A percentile compares a stretch with the other conserved stretches of the same genome.
These are phyloP conservation scores for Globisporangium alternatum DNA, from an alignment of 352 stramenopile species.

Conservation along the genomic window DNA sequence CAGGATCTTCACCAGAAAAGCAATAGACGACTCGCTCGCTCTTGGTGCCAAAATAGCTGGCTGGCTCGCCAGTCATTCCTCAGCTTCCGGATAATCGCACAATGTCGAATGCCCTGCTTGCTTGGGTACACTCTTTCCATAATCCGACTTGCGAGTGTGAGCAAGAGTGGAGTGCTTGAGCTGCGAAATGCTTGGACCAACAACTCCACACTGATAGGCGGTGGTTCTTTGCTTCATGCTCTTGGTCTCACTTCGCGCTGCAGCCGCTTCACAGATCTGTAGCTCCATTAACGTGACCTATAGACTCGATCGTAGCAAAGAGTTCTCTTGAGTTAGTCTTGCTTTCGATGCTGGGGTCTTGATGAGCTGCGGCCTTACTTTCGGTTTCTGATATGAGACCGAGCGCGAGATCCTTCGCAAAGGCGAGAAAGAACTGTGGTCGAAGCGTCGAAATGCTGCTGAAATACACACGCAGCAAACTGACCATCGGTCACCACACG, in stretches of 20 bases:
- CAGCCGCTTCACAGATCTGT: too few species aligned
- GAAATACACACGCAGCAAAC: background rate
- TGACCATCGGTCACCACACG: slow-evolving; percentile 23
- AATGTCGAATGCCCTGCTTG: background rate
- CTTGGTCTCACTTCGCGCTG: too few species aligned
- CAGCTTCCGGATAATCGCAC: background rate
- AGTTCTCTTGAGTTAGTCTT: too few species aligned
- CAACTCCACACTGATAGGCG: too few species aligned
- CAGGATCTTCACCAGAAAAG: background rate
- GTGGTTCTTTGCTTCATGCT: too few species aligned
- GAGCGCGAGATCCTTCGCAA: background rate
- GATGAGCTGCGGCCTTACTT: background rate
- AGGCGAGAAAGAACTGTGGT: background rate
- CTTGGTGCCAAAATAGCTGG: background rate
- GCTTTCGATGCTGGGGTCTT: too few species aligned
- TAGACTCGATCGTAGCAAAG: too few species aligned
- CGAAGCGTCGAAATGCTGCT: background rate
- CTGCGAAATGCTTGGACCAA: too few species aligned
- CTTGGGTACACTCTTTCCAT: background rate
- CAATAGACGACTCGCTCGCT: background rate
- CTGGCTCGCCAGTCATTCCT: background rate
- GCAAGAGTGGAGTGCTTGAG: too few species aligned
- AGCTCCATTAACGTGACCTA: too few species aligned
- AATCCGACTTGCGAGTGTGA: background rate
- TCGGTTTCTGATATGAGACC: background rate